Evolutionary conservation across 1,284 basidiomycete species (phyloP).

Genomic region (Lentinula novae-zelandiae): DNA sequence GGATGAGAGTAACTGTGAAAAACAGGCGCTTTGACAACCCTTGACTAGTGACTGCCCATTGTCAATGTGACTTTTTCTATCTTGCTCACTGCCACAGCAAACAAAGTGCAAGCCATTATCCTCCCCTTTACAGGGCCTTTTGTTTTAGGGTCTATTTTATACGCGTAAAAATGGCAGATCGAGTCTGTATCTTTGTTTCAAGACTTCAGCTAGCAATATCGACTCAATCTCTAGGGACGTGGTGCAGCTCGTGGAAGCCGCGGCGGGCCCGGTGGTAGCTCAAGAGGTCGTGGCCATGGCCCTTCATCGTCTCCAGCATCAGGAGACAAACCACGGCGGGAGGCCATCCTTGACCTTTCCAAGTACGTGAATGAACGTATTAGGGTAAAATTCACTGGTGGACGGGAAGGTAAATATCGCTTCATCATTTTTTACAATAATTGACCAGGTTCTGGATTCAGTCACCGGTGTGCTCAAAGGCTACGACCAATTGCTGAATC

Average conservation of each 20-base stretch:
- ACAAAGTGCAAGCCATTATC: too few relatives aligned
- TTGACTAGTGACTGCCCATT: background rate
- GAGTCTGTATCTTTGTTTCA: slow-evolving; percentile 36
- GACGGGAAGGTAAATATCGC: slow-evolving; percentile 75
- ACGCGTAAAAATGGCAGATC: slow-evolving; percentile 46
- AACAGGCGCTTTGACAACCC: slow-evolving; percentile 2
- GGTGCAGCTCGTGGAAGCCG: slow-evolving; percentile 45
- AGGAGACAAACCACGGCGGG: slow-evolving; percentile 88
- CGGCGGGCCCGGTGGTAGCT: slow-evolving; percentile 21
- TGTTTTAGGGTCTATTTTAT: background rate
- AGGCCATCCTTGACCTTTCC: slow-evolving; percentile 93
- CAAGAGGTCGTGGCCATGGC: slow-evolving; percentile 40
- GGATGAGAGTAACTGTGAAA: slow-evolving; percentile 6
- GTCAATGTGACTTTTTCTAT: background rate
- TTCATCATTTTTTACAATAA: slow-evolving; percentile 1
- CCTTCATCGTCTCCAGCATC: slow-evolving; percentile 40
- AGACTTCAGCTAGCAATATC: slow-evolving; percentile 25
- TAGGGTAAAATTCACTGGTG: slow-evolving; percentile 95
- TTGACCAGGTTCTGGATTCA: slow-evolving; percentile 28
- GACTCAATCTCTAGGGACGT: slow-evolving; percentile 45
- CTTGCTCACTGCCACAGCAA: slow-evolving; percentile 11
- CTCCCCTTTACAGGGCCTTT: background rate
- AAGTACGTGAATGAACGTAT: slow-evolving; percentile 93
- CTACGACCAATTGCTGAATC: slow-evolving; percentile 94
- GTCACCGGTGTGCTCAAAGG: slow-evolving; percentile 93